Base-by-base conservation (phyloP, 1,139 yeast genomes). In the Debaryomyces fabryi region DNA sequence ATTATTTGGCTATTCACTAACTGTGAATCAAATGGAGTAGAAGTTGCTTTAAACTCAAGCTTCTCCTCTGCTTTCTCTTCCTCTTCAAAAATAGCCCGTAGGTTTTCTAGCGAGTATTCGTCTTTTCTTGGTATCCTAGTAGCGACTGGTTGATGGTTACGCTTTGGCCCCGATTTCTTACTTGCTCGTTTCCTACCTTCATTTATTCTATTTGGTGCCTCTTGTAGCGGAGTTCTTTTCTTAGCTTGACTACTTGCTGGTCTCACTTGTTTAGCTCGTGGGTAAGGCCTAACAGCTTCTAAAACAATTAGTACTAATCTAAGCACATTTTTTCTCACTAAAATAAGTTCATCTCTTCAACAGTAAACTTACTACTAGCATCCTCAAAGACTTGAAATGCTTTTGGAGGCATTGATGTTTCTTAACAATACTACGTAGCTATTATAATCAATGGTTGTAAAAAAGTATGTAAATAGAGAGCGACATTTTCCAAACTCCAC, bases 71-170 rank as follows among this genome's bases (percentile, higher is more conserved):
- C 29, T 8, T 45, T 27, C 13, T 41, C 44, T 24, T 44, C 44
- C 4, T 39, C 46, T 16, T 39, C 50, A 48, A 59, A 60, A 7
- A 60, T 58, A 15, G 48, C 44, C 39, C 49, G 50, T 23, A 60
- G 47, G 35, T 58, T 60, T 36, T 58, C 58, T 2, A 58, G 43
- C 18, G 57, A 53, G 27, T 50, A 47, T n/a, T 58, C 60, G 23
- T 49, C 60, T 16, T 51, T 46, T 23, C 47, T 39, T n/a, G 34
- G 27, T 15, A 39, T 45, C 3, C 36, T 32, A 16, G 23, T 23
- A 5, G 55, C 24, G 32, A 35, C 20, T 12, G 9, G 41, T 23
- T 23, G 34, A 10, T 18, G 20, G 21, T 37, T 35, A 3, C 15
- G 27, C 25, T 36, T 36, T 9, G 29, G 9, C 12, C 1, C 18